Evolutionary conservation across 208 protist genomes (phyloP).

Genomic region (Leishmania tarentolae): DNA sequence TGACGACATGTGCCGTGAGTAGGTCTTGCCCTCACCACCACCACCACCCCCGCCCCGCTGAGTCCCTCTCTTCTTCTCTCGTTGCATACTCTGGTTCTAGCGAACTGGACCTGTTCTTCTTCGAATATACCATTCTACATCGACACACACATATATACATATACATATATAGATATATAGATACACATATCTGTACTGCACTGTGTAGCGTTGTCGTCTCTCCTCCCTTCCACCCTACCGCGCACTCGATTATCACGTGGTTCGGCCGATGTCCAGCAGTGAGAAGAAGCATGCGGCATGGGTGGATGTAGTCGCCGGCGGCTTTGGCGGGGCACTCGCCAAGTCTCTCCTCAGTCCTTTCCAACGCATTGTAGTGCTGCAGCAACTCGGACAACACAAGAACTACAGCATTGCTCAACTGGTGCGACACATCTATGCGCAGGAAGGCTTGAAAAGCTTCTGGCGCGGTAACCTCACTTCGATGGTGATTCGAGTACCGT

Average conservation of each 20-base stretch:
- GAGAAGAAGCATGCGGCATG: constrained; percentile 79
- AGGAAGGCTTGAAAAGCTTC: constrained; percentile 78
- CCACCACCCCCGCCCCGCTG: not conserved
- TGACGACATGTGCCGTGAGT: not conserved
- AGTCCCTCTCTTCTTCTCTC: not conserved
- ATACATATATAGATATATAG: too few relatives aligned
- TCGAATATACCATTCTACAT: not conserved
- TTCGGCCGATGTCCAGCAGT: constrained; percentile 28
- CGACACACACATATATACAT: too few relatives aligned
- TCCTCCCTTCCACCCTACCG: not conserved
- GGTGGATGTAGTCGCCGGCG: constrained; percentile 84
- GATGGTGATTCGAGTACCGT: constrained; percentile 89
- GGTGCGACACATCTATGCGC: constrained; percentile 45
- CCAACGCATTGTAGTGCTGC: constrained; percentile 86
- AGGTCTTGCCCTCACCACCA: not conserved
- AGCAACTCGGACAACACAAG: constrained; percentile 80
- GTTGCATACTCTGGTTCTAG: not conserved
- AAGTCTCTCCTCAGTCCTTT: constrained; percentile 86
- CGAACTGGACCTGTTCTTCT: not conserved
- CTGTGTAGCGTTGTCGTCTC: not conserved
- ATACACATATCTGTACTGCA: not conserved
- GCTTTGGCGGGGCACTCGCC: constrained; percentile 68
- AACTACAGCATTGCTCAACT: constrained; percentile 48
- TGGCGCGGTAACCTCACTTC: constrained; percentile 90
- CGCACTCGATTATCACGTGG: not conserved